Evolutionary conservation across 768 basidiomycete species (phyloP).

Genomic region (Podaxis carcinomalis): DNA sequence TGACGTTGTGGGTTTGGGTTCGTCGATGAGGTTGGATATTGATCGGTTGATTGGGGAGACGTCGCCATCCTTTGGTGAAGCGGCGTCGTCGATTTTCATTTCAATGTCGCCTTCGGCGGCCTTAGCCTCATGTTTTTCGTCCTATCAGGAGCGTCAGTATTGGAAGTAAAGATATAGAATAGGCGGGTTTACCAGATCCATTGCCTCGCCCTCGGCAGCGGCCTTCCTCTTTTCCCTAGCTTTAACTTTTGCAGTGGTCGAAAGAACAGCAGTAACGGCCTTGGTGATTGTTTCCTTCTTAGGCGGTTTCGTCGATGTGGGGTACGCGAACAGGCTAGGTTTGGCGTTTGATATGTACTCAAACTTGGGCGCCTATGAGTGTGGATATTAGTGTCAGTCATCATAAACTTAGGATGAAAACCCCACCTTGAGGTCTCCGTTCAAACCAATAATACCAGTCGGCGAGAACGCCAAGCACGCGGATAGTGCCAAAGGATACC

Average conservation of each 20-base stretch:
- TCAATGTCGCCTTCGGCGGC: slow-evolving; percentile 57
- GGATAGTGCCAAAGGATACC: slow-evolving; percentile 96
- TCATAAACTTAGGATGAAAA: not conserved
- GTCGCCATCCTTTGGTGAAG: slow-evolving; percentile 45
- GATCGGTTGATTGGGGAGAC: slow-evolving; percentile 55
- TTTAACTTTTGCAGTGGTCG: slow-evolving; percentile 96
- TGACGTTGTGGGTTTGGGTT: slow-evolving; percentile 31
- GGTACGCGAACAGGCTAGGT: slow-evolving; percentile 92
- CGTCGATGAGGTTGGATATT: slow-evolving; percentile 44
- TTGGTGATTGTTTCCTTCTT: slow-evolving; percentile 92
- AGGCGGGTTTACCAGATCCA: slow-evolving; percentile 68
- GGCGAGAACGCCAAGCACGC: slow-evolving; percentile 92
- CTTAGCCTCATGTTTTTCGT: slow-evolving; percentile 28
- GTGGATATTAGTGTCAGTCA: not conserved
- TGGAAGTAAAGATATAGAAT: slow-evolving; percentile 39
- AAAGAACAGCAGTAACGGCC: slow-evolving; percentile 91
- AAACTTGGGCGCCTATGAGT: slow-evolving; percentile 81
- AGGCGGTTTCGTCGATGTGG: slow-evolving; percentile 77
- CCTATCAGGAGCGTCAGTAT: slow-evolving; percentile 36
- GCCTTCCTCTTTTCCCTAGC: slow-evolving; percentile 93
- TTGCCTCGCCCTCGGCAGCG: slow-evolving; percentile 71
- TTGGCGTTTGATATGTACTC: slow-evolving; percentile 87
- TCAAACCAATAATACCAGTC: slow-evolving; percentile 90
- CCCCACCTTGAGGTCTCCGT: slow-evolving; percentile 75
- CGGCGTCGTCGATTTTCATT: slow-evolving; percentile 64